Evolutionary conservation across 2,329 filamentous ascomycete genomes (phyloP), one percentile per base, ranked within the genome.

Genomic region (Phaeophleospora eucalypticola): DNA sequence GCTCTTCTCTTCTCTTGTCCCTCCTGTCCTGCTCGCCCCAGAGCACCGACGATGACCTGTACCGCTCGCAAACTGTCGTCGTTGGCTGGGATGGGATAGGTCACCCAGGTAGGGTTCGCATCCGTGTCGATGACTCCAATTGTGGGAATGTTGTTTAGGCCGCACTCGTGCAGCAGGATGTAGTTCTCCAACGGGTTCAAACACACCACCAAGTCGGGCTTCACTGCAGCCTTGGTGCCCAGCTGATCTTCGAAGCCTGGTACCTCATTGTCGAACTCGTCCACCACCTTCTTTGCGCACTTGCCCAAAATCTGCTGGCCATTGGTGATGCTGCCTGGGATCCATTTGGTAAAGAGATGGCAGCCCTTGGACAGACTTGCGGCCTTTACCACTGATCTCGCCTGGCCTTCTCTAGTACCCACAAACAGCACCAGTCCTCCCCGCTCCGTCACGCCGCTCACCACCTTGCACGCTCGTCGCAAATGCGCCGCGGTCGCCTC

Each of bases 121-220:
- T 98, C 87, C 1, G 93, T 97, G 68, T 98, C 93, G 57, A 97
- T 86, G 48, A 98, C 78, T 38, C 91, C 93, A 61, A 98, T 93
- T 0, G 93, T 97, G 1, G 93, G 93, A 47, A 98, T 87, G 62
- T 85, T 87, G 65, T 88, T 85, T 48, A 89, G 67, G 0, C 86
- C 87, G 67, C 93, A 97, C 74, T 98, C 93, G 68, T 93, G 89
- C 62, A 98, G 74, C 66, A 96, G 66, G 4, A 89, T 82, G 63
- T 87, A 88, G 68, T 98, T 97, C 75, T 98, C 93, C 47, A 91
- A 65, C 9, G 91, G 91, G 67, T 97, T 98, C 60, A 98, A 65
- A 64, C 88, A 93, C 10, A 98, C 83, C 1, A 98, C 91, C 49
- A 98, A 72, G 66, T 98, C 93, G 0, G 93, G 93, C 58, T 86